A percentile compares a stretch with the other conserved stretches of the same genome.
These are phyloP conservation scores for Metroxylon sagu DNA, from an alignment of 176 grass and related monocot genomes.

Conservation along the genomic window DNA sequence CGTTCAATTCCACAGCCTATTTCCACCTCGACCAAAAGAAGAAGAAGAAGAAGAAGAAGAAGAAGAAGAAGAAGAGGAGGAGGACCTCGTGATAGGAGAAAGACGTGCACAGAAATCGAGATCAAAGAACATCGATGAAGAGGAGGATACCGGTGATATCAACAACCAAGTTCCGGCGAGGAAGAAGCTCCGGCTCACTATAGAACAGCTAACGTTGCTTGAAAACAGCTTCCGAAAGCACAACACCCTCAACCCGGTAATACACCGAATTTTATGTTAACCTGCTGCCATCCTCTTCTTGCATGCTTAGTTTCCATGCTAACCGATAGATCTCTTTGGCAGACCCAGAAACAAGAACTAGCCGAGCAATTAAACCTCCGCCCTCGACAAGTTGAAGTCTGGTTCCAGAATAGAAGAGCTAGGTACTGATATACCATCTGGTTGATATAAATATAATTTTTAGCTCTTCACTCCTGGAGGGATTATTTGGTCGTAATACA, in stretches of 20 bases:
- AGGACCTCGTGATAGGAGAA: constrained; percentile 4
- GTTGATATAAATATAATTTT: too few relatives aligned
- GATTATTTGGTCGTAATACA: too few relatives aligned
- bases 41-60: constrained; percentile 3
- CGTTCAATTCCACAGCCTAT: constrained; percentile 24
- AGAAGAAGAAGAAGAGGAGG: constrained; percentile 6
- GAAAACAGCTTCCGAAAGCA: constrained; percentile 48
- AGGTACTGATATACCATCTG: constrained; percentile 28
- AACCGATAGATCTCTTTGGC: constrained; percentile 3
- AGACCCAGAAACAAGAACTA: constrained; percentile 59
- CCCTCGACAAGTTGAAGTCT: constrained; percentile 73
- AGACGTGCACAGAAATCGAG: not conserved
- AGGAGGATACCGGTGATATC: not conserved
- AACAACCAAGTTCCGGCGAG: constrained; percentile 3
- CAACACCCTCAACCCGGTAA: constrained; percentile 55
- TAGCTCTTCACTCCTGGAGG: too few relatives aligned
- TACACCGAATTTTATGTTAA: not conserved
- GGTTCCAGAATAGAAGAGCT: constrained; percentile 89
- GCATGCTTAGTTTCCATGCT: too few relatives aligned
- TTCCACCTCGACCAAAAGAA: constrained; percentile 21
- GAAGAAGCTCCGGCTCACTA: constrained; percentile 73
- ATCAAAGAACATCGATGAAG: not conserved
- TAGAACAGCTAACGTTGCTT: constrained; percentile 46
- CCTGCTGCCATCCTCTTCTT: too few relatives aligned
- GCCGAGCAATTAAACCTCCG: constrained; percentile 48